Evolutionary conservation across 306 rosid species (phyloP), one percentile per base, ranked within the genome.

Genomic region (Castanospermum australe): DNA sequence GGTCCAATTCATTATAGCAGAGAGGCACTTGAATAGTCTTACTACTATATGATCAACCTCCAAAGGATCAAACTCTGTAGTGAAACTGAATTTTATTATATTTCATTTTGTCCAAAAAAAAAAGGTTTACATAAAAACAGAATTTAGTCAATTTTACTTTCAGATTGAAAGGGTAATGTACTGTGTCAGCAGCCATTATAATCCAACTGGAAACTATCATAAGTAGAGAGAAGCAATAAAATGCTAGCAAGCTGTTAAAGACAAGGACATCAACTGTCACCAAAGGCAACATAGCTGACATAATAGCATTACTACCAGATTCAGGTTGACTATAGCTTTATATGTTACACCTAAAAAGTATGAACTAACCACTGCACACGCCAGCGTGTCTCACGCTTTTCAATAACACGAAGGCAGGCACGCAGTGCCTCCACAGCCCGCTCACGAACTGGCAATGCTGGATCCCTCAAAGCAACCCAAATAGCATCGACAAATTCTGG

Each of bases 391-490:
- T 95, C 99, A 30, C 99, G 97, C 85, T 87, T 90, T 79, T 93
- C 99, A 66, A 95, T 93, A 32, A 95, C 98, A 59, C 92, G 93
- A 76, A 95, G 97, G 76, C 99, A 95, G 71, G 99, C 99, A 52
- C 98, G 97, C 79, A 95, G 83, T 75, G 99, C 99, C 78, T 95
- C 97, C 82, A 95, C 99, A 77, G 98, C 97, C 62, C 98, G 87
- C 87, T 95, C 98, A 12, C 99, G 98, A 81, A 95, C 97, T 54
- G 88, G 90, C 86, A 93, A 84, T 20, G 87, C 89, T 17, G 93
- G 98, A 87, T 95, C 99, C 79, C 99, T 90, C 87, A 95, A 78
- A 71, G 99, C 97, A 87, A 91, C 97, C 99, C 99, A 95, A 15
- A 95, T 95, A 63, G 97, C 97, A 24, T 95, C 98, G n/a, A 95